These are phyloP conservation scores for Sechiopsis laciniata DNA, from an alignment of 306 rosid species.

Conservation along the genomic window DNA sequence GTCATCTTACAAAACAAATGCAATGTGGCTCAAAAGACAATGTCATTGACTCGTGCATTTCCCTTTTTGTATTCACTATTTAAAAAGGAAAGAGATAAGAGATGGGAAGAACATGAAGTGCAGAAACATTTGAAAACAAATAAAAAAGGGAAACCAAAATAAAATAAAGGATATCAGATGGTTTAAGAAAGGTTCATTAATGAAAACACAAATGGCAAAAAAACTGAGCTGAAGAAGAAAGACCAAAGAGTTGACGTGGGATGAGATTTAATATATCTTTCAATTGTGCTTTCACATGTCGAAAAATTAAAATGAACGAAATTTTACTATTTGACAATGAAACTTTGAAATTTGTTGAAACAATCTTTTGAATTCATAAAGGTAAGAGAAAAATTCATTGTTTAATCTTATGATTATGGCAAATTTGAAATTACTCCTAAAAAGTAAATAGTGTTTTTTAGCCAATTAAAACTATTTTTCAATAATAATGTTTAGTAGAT, in stretches of 20 bases:
- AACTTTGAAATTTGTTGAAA: background rate
- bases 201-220: no score
- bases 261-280: background rate
- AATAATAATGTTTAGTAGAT: no score
- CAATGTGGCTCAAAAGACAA: background rate
- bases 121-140: background rate
- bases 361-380: background rate
- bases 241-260: background rate
- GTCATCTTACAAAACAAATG: background rate
- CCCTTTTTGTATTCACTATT: background rate
- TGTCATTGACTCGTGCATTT: background rate
- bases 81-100: background rate
- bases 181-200: background rate
- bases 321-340: background rate
- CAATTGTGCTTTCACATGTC: background rate
- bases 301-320: background rate
- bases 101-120: conserved; percentile 4
- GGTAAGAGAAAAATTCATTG: background rate
- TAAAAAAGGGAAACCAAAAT: background rate
- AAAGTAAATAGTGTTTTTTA: no score
- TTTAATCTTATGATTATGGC: background rate
- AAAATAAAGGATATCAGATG: background rate
- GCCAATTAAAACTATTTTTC: no score
- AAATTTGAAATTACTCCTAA: no score
- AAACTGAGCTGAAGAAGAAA: background rate